A percentile compares a stretch with the other conserved stretches of the same genome.
These are phyloP conservation scores for Peltaster fructicola DNA, from an alignment of 2,329 filamentous ascomycete species.

Conservation along the genomic window DNA sequence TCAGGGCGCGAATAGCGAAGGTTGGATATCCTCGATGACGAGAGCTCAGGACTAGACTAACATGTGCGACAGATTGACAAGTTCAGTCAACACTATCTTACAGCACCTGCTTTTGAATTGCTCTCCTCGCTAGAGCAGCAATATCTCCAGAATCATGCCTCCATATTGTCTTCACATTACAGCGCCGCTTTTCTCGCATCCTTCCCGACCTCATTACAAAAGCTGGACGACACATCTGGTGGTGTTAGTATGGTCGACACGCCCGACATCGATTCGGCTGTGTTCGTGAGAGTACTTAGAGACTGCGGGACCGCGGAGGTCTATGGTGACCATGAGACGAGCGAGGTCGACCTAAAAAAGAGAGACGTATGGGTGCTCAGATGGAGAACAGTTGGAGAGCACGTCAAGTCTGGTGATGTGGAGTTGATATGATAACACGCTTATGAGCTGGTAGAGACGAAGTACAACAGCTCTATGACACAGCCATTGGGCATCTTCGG, in stretches of 20 bases:
- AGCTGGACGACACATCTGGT: constrained; percentile 77
- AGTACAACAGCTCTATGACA: constrained; percentile 1
- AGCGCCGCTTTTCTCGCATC: constrained; percentile 64
- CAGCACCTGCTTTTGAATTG: too few species aligned
- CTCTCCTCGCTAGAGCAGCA: constrained; percentile 60
- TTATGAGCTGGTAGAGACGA: not conserved
- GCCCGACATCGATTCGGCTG: constrained; percentile 65
- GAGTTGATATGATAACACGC: constrained; percentile 32
- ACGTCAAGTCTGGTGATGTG: constrained; percentile 56
- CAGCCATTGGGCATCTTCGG: too few species aligned
- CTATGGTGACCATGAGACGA: constrained; percentile 39
- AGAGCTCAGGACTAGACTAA: not conserved
- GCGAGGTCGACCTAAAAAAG: constrained; percentile 25
- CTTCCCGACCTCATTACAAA: constrained; percentile 63
- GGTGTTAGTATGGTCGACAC: constrained; percentile 84
- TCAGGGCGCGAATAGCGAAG: constrained; percentile 77
- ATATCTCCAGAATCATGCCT: constrained; percentile 73
- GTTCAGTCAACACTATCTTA: constrained; percentile 57
- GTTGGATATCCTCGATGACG: constrained; percentile 24
- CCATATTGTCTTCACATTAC: constrained; percentile 71
- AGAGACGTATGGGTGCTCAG: constrained; percentile 39
- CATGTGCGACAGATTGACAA: constrained; percentile 47
- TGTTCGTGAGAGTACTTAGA: constrained; percentile 60
- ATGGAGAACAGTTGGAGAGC: constrained; percentile 44
- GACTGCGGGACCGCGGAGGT: constrained; percentile 40